These are phyloP conservation scores for Solanum appendiculatum DNA, from an alignment of 257 asterid species.

Conservation along the genomic window DNA sequence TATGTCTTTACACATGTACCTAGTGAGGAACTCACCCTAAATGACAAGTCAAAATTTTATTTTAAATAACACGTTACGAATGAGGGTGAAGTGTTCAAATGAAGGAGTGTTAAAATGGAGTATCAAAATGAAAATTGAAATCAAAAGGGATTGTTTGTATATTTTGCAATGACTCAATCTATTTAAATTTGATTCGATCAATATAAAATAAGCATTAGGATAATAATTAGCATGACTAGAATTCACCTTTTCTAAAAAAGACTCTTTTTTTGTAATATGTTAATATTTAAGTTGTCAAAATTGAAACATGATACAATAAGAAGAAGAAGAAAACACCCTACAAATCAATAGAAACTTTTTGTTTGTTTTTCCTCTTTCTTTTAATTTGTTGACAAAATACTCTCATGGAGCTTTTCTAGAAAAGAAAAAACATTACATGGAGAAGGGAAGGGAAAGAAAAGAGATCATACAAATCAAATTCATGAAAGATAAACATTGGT, in stretches of 20 bases:
- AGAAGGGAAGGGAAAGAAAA: background rate
- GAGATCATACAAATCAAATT: background rate
- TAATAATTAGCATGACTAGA: no score
- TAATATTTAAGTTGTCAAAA: background rate
- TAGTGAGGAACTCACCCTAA: no score
- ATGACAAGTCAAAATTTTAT: no score
- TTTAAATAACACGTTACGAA: no score
- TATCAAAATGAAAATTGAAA: background rate
- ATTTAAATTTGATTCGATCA: background rate
- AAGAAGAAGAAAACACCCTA: background rate
- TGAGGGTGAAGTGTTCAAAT: background rate
- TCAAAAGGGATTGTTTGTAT: background rate
- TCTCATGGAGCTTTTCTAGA: background rate
- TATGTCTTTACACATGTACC: no score
- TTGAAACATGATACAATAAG: background rate
- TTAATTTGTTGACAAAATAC: background rate
- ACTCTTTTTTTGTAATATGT: background rate
- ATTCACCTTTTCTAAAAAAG: background rate
- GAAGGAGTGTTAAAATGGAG: background rate
- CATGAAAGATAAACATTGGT: background rate
- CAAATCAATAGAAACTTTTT: background rate
- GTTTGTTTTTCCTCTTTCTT: background rate
- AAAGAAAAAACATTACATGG: background rate
- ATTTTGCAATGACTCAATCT: background rate
- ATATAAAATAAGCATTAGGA: background rate